Percentiles rank a stretch among this genome's conserved stretches.
Evolutionary conservation across 2,329 filamentous ascomycete species (phyloP).

Genomic region (Ceratocystis eucalypticola): DNA sequence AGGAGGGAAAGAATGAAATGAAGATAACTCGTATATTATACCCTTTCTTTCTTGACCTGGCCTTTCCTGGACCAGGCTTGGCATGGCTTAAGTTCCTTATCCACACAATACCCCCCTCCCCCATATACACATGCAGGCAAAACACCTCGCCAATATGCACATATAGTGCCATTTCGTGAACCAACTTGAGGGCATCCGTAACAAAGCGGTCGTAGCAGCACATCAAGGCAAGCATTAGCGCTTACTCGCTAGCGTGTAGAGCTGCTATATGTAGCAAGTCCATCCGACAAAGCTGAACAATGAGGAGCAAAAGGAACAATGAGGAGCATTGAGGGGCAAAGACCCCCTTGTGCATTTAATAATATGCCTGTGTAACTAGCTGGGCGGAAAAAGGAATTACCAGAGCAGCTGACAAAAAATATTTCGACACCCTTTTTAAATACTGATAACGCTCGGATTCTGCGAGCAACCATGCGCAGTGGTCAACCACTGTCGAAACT

Average conservation of each 20-base stretch:
- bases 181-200: neutral
- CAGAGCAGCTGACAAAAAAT: too few relatives aligned
- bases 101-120: too few relatives aligned
- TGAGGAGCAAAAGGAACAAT: neutral
- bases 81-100: neutral
- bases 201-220: neutral
- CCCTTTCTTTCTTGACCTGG: neutral
- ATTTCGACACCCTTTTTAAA: too few relatives aligned
- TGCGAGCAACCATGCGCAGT: slow-evolving; percentile 1
- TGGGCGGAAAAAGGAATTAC: neutral
- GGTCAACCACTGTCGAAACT: slow-evolving; percentile 9
- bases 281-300: neutral
- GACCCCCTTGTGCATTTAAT: neutral
- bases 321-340: neutral
- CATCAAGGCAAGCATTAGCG: neutral
- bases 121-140: too few relatives aligned
- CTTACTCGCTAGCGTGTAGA: neutral
- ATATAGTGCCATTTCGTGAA: too few relatives aligned
- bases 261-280: neutral
- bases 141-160: too few relatives aligned
- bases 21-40: too few relatives aligned
- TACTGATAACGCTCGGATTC: too few relatives aligned
- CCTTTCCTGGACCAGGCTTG: too few relatives aligned
- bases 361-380: neutral
- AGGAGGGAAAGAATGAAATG: too few relatives aligned